phyloP scores from a whole-genome alignment of 2,329 filamentous ascomycete genomes.

The Phyllosticta citribraziliensis region DNA sequence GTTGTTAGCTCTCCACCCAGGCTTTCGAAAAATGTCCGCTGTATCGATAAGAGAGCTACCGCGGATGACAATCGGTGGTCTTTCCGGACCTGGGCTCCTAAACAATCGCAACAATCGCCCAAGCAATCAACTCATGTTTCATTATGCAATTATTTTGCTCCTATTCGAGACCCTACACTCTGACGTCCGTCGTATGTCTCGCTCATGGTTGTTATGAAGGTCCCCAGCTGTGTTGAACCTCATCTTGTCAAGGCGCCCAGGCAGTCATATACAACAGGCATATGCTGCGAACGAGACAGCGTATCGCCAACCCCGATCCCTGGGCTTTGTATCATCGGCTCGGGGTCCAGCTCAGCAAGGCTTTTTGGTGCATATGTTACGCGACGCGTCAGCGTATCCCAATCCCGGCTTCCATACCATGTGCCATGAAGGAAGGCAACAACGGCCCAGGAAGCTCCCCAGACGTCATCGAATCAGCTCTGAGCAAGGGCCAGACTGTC shows the following conservation, averaged over 20 bases:
- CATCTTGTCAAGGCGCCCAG: too few relatives aligned
- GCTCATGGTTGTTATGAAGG: too few relatives aligned
- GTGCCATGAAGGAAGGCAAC: background rate
- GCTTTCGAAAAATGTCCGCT: background rate
- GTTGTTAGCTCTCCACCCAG: background rate
- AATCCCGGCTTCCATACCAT: background rate
- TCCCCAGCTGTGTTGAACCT: too few relatives aligned
- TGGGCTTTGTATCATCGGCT: background rate
- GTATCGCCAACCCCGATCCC: too few relatives aligned
- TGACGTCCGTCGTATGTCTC: too few relatives aligned
- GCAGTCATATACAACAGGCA: too few relatives aligned
- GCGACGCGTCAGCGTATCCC: background rate
- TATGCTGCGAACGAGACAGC: too few relatives aligned
- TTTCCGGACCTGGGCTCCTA: background rate
- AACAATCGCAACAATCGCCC: too few relatives aligned
- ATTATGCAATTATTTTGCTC: too few relatives aligned
- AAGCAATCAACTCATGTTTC: too few relatives aligned
- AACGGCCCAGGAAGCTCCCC: background rate
- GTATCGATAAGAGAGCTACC: background rate
- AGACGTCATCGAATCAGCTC: background rate
- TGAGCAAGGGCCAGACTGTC: background rate
- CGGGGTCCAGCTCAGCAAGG: background rate
- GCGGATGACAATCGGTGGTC: background rate
- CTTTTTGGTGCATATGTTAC: background rate
- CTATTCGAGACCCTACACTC: too few relatives aligned